phyloP scores from a whole-genome alignment of 306 rosid species.

The Gastrolobium bilobum region DNA sequence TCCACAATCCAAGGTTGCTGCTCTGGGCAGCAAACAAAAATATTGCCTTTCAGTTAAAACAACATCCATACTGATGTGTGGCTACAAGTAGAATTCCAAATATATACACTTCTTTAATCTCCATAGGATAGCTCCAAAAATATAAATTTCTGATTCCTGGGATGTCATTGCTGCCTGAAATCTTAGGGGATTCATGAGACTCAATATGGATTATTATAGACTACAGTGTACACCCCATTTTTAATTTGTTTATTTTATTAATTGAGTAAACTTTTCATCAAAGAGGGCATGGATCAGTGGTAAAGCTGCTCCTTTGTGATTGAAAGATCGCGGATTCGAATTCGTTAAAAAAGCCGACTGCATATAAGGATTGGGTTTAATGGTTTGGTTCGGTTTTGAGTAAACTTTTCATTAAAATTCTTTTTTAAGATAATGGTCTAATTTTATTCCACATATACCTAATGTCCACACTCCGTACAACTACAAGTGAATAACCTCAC shows the following conservation, averaged over 20 bases:
- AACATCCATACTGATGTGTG: background rate
- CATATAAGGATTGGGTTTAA: no score
- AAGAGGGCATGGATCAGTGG: no score
- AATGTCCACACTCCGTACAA: background rate
- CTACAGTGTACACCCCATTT: background rate
- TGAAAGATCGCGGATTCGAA: no score
- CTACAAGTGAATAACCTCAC: conserved; percentile 15
- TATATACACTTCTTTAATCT: conserved; percentile 2
- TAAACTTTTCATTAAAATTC: background rate
- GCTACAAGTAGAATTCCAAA: background rate
- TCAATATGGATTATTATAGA: background rate
- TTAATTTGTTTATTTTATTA: no score
- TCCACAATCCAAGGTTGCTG: conserved; percentile 15
- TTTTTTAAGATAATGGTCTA: background rate
- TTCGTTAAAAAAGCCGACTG: no score
- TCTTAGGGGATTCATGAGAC: conserved; percentile 8
- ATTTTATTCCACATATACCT: conserved; percentile 29
- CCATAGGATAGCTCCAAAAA: background rate
- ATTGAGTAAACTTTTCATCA: no score
- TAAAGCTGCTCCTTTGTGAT: no score
- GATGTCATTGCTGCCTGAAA: background rate
- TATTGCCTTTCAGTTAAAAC: conserved; percentile 10
- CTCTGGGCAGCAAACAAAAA: conserved; percentile 4
- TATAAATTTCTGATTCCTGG: background rate
- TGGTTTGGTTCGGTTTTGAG: background rate